A percentile compares a stretch with the other conserved stretches of the same genome.
These are phyloP conservation scores for Metschnikowia vanudenii DNA, from an alignment of 805 yeast genomes.

Conservation along the genomic window DNA sequence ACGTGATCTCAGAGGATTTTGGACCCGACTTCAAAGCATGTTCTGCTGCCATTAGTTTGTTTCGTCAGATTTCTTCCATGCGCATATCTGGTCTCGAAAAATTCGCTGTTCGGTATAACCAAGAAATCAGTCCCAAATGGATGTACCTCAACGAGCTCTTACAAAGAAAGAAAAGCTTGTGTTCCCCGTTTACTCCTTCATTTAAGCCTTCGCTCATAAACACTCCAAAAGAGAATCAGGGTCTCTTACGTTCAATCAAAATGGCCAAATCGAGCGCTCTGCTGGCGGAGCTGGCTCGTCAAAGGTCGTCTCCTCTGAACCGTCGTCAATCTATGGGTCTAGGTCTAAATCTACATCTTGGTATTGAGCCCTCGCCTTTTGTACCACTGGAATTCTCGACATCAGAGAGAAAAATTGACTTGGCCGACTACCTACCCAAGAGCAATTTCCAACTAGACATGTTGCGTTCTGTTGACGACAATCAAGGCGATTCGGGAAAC, in stretches of 20 bases:
- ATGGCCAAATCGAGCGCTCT: constrained; percentile 3
- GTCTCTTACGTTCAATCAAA: background rate
- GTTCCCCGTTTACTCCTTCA: background rate
- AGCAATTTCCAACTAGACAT: constrained; percentile 8
- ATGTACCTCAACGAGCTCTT: constrained; percentile 7
- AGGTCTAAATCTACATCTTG: constrained; percentile 33
- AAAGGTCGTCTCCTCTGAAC: background rate
- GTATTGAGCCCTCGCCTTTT: constrained; percentile 23
- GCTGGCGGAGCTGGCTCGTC: constrained; percentile 6
- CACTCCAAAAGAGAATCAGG: background rate
- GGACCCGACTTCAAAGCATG: constrained; percentile 37
- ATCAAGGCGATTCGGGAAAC: background rate
- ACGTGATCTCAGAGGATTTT: constrained; percentile 27
- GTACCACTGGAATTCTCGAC: constrained; percentile 36
- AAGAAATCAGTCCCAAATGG: constrained; percentile 15
- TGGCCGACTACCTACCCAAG: constrained; percentile 13
- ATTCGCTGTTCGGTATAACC: constrained; percentile 9
- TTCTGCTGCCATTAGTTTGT: constrained; percentile 37
- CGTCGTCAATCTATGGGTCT: constrained; percentile 18
- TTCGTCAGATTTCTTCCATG: constrained; percentile 27
- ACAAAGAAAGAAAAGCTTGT: background rate
- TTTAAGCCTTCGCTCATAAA: background rate
- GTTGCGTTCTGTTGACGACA: constrained; percentile 7
- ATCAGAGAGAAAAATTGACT: constrained; percentile 29
- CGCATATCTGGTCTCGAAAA: constrained; percentile 4